Evolutionary conservation across 1,284 basidiomycete genomes (phyloP).

Genomic region (Ganoderma resinaceum): DNA sequence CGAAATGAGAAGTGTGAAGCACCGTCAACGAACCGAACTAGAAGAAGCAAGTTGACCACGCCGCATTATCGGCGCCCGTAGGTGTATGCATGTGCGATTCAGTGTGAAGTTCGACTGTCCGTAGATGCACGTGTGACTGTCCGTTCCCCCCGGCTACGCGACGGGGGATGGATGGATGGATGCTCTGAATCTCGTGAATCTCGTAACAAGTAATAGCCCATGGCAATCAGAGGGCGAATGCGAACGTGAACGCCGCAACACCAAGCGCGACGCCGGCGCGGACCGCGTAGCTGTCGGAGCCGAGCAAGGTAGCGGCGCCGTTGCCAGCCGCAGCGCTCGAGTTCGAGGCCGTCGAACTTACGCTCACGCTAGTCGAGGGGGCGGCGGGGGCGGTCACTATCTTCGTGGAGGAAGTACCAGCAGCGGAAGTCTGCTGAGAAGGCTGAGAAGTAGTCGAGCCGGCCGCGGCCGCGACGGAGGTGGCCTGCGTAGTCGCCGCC

Average conservation of each 20-base stretch:
- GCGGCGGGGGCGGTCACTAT: conserved; percentile 4
- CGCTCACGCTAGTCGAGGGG: conserved; percentile 1
- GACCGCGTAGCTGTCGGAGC: conserved; percentile 27
- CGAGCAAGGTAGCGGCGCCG: conserved; percentile 23
- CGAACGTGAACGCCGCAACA: conserved; percentile 34
- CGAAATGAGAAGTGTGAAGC: background rate
- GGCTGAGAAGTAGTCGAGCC: background rate
- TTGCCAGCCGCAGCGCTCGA: conserved; percentile 9
- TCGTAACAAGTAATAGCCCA: background rate
- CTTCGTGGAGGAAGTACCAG: background rate
- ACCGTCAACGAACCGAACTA: background rate
- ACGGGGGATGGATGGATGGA: background rate
- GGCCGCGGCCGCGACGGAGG: background rate
- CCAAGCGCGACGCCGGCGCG: conserved; percentile 31
- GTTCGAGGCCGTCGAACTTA: conserved; percentile 4
- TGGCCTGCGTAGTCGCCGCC: background rate
- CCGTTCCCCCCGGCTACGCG: background rate
- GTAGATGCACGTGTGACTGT: background rate
- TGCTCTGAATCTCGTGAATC: background rate
- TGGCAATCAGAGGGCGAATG: conserved; percentile 26
- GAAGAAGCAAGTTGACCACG: background rate
- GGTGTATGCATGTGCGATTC: background rate
- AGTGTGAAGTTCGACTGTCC: background rate
- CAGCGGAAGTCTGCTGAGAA: background rate
- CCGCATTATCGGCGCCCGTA: background rate